These are phyloP conservation scores for Artemisia argyi DNA, from an alignment of 129 eudicot genomes.

Conservation along the genomic window DNA sequence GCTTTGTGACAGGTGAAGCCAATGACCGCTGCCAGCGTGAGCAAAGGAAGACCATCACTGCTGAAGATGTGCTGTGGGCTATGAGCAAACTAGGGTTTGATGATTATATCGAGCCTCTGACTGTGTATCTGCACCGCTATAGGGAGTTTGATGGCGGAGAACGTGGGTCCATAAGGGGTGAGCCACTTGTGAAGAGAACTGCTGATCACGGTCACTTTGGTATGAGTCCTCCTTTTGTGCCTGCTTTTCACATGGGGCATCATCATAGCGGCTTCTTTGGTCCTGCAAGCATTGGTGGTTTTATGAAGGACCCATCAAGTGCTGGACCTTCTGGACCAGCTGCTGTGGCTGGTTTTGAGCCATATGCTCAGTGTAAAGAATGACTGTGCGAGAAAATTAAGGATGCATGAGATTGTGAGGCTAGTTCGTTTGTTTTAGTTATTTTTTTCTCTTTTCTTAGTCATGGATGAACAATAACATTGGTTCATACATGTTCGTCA, in stretches of 20 bases:
- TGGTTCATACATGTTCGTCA: background rate
- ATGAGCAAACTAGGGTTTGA: conserved; percentile 95
- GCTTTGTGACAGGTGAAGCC: conserved; percentile 95
- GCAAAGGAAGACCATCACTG: conserved; percentile 97
- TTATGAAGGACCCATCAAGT: conserved; percentile 43
- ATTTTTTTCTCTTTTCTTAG: conserved; percentile 4
- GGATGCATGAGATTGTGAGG: conserved; percentile 8
- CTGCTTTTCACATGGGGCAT: conserved; percentile 40
- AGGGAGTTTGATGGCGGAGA: conserved; percentile 80
- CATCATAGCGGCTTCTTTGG: conserved; percentile 46
- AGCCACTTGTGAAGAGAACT: conserved; percentile 52
- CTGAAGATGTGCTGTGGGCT: conserved; percentile 98
- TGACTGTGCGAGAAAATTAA: background rate
- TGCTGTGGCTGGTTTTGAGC: conserved; percentile 44
- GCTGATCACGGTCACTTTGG: conserved; percentile 39
- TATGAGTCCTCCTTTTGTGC: conserved; percentile 29
- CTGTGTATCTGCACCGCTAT: conserved; percentile 74
- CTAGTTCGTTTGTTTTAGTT: background rate
- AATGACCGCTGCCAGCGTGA: conserved; percentile 90
- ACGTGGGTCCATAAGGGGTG: conserved; percentile 67
- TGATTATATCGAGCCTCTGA: conserved; percentile 90
- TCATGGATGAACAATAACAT: conserved; percentile 26
- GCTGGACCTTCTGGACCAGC: conserved; percentile 50
- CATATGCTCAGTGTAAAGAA: conserved; percentile 52
- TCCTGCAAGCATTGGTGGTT: conserved; percentile 46